Conservation (phyloP, 1,284 basidiomycete species). For the Meripilus lineatus region DNA sequence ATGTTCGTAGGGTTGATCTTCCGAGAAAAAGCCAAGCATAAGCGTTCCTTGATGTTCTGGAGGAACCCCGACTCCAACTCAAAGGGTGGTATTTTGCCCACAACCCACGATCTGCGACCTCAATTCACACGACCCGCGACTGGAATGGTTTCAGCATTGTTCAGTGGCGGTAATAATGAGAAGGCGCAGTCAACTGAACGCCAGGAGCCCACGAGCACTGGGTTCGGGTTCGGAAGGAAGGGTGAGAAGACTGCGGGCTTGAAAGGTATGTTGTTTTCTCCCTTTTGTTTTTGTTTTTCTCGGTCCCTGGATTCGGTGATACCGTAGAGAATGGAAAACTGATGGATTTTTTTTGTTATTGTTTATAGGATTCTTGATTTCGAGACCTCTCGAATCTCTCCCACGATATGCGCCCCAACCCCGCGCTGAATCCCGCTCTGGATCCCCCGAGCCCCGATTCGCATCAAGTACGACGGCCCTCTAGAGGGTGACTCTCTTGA, state of each 20-base stretch:
- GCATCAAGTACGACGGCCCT: slow-evolving; percentile 27
- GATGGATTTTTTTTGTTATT: slow-evolving; percentile 9
- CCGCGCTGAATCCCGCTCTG: slow-evolving; percentile 18
- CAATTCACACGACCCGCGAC: slow-evolving; percentile 38
- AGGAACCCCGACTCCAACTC: no score
- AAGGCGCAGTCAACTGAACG: slow-evolving; percentile 3
- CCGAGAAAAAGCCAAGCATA: slow-evolving; percentile 55
- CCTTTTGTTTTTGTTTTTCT: background rate
- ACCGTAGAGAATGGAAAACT: background rate
- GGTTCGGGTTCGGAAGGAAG: slow-evolving; percentile 63
- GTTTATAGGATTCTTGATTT: slow-evolving; percentile 31
- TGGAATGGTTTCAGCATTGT: slow-evolving; percentile 27
- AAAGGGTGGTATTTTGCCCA: slow-evolving; percentile 56
- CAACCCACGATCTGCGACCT: slow-evolving; percentile 36
- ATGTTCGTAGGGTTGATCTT: slow-evolving; percentile 75
- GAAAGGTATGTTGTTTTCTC: slow-evolving; percentile 40
- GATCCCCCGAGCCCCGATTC: slow-evolving; percentile 26
- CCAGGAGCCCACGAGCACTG: slow-evolving; percentile 15
- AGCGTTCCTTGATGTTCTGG: slow-evolving; percentile 64
- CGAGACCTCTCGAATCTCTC: slow-evolving; percentile 33
- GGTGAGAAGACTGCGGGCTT: slow-evolving; percentile 73
- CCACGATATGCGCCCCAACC: slow-evolving; percentile 30
- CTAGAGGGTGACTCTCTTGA: slow-evolving; percentile 16
- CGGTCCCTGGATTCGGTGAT: no score
- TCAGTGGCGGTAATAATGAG: slow-evolving; percentile 16